phyloP scores from a whole-genome alignment of 1,284 basidiomycete species.

The Cutaneotrichosporon sp. region DNA sequence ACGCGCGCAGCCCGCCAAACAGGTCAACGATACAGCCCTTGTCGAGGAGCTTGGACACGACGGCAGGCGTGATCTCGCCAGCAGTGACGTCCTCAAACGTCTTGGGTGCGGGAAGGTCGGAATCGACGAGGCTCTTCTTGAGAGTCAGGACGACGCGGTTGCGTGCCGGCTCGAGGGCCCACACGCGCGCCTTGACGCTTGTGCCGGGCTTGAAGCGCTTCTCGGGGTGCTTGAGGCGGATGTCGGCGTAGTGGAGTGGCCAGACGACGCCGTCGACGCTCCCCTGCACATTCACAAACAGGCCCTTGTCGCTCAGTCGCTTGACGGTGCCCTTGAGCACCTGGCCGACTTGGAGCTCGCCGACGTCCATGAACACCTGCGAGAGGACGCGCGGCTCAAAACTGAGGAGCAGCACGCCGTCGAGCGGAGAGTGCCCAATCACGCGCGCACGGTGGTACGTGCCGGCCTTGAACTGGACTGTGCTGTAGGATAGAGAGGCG shows the following conservation, averaged over 20 bases:
- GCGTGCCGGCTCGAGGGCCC: constrained; percentile 75
- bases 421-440: constrained; percentile 80
- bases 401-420: constrained; percentile 83
- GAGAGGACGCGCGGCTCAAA: constrained; percentile 79
- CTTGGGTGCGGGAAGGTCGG: constrained; percentile 68
- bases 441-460: constrained; percentile 84
- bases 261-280: constrained; percentile 89
- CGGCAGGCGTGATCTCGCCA: constrained; percentile 76
- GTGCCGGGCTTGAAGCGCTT: constrained; percentile 85
- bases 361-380: constrained; percentile 81
- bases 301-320: constrained; percentile 70
- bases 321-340: constrained; percentile 80
- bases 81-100: constrained; percentile 65
- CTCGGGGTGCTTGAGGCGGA: constrained; percentile 84
- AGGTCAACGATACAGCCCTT: constrained; percentile 82
- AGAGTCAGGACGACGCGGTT: constrained; percentile 84
- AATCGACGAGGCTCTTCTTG: constrained; percentile 87
- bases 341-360: constrained; percentile 80
- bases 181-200: constrained; percentile 79
- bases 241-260: constrained; percentile 94
- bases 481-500: constrained; percentile 65
- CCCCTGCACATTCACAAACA: constrained; percentile 82
- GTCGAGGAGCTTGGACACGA: constrained; percentile 75
- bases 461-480: constrained; percentile 75
- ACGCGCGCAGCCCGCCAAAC: constrained; percentile 83